These are phyloP conservation scores for Trifolium repens DNA, from an alignment of 306 rosid species.

Conservation along the genomic window DNA sequence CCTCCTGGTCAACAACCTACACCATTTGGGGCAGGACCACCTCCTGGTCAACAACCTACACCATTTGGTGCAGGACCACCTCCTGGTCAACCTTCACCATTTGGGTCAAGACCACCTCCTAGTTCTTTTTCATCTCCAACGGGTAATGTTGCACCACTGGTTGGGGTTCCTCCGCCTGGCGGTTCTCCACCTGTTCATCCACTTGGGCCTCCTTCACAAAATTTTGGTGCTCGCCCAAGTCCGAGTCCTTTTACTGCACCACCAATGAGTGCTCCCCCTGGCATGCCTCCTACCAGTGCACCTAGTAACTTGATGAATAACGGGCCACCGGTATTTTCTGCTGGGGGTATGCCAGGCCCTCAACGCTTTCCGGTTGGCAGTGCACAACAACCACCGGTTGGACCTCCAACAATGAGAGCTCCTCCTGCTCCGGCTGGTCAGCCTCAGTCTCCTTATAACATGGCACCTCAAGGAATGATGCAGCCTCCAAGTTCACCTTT, in stretches of 20 bases:
- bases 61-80: conserved; percentile 60
- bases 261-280: conserved; percentile 49
- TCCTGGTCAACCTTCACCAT: conserved; percentile 52
- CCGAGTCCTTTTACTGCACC: conserved; percentile 50
- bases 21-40: conserved; percentile 57
- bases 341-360: conserved; percentile 57
- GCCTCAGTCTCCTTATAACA: conserved; percentile 64
- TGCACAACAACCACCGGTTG: conserved; percentile 55
- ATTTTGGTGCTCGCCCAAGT: conserved; percentile 55
- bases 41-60: conserved; percentile 53
- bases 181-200: conserved; percentile 57
- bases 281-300: conserved; percentile 46
- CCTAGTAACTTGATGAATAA: conserved; percentile 67
- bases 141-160: conserved; percentile 50
- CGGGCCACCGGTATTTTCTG: conserved; percentile 72
- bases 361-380: conserved; percentile 62
- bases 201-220: conserved; percentile 40
- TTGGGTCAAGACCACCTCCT: conserved; percentile 66
- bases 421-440: conserved; percentile 64
- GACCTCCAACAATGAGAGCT: conserved; percentile 63
- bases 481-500: conserved; percentile 68
- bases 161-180: conserved; percentile 53
- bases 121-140: conserved; percentile 30
- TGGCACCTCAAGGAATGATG: conserved; percentile 57
- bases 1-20: conserved; percentile 55